Evolutionary conservation across 345 rosid species (phyloP).

Genomic region (Linum lewisii): DNA sequence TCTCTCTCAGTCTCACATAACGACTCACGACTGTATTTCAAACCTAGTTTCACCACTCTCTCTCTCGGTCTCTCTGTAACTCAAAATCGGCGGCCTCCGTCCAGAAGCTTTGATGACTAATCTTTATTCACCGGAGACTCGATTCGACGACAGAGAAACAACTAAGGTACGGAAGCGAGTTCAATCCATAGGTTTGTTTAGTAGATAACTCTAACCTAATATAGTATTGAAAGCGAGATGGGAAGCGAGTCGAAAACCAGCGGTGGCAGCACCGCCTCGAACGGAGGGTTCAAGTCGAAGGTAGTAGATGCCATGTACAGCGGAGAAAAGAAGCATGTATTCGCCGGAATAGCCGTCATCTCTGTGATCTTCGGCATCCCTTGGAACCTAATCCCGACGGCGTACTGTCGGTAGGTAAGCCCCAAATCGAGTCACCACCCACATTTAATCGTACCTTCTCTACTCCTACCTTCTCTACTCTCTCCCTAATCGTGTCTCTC

Average conservation of each 20-base stretch:
- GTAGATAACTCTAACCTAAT: neutral
- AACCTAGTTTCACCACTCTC: too few relatives aligned
- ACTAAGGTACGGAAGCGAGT: neutral
- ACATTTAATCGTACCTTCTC: too few relatives aligned
- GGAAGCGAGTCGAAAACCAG: slow-evolving; percentile 30
- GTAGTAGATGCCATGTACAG: slow-evolving; percentile 60
- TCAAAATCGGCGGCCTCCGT: too few relatives aligned
- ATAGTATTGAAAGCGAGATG: slow-evolving; percentile 19
- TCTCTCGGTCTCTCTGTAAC: too few relatives aligned
- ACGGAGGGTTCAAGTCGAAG: slow-evolving; percentile 41
- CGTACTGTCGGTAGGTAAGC: too few relatives aligned
- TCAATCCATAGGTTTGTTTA: neutral
- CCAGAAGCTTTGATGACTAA: too few relatives aligned
- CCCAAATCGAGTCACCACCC: too few relatives aligned
- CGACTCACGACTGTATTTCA: too few relatives aligned
- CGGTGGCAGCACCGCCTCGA: slow-evolving; percentile 12
- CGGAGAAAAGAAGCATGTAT: slow-evolving; percentile 82
- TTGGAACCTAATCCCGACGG: slow-evolving; percentile 75
- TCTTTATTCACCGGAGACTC: too few relatives aligned
- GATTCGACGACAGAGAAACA: neutral
- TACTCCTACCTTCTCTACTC: too few relatives aligned
- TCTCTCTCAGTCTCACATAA: too few relatives aligned
- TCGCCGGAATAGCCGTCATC: slow-evolving; percentile 57
- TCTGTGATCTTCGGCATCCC: slow-evolving; percentile 58
- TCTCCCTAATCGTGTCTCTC: too few relatives aligned